Conservation (phyloP, 2,329 filamentous ascomycete species). For the Penicillium sp. region DNA sequence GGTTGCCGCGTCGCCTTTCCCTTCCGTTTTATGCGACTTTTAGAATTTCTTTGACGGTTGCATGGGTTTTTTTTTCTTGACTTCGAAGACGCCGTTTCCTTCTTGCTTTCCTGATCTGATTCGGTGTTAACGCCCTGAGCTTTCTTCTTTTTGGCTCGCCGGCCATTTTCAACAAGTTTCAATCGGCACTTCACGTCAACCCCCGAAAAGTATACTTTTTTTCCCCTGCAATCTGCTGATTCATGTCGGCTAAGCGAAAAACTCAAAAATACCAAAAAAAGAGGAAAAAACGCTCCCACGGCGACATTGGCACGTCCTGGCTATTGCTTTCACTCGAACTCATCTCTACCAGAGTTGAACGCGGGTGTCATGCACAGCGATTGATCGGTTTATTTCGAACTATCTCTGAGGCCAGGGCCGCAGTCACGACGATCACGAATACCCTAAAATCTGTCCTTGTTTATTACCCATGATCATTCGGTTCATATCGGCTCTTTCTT, state of each 20-base stretch:
- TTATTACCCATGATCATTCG: constrained; percentile 26
- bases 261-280: constrained; percentile 28
- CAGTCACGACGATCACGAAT: constrained; percentile 38
- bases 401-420: constrained; percentile 16
- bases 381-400: constrained; percentile 12
- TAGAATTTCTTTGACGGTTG: constrained; percentile 23
- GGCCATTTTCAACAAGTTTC: constrained; percentile 28
- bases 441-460: constrained; percentile 24
- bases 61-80: constrained; percentile 16
- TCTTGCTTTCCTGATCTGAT: constrained; percentile 17
- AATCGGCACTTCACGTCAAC: constrained; percentile 27
- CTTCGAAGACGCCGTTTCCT: constrained; percentile 30
- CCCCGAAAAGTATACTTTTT: constrained; percentile 31
- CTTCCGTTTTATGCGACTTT: constrained; percentile 19
- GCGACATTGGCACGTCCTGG: constrained; percentile 26
- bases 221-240: constrained; percentile 26
- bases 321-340: not conserved
- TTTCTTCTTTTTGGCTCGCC: constrained; percentile 20
- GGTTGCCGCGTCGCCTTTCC: constrained; percentile 5
- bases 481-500: constrained; percentile 35
- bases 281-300: constrained; percentile 30
- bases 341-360: not conserved
- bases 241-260: constrained; percentile 24
- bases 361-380: not conserved
- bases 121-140: constrained; percentile 24